Conservation (phyloP, 139 green algal species). For the Haematococcus lacustris region DNA sequence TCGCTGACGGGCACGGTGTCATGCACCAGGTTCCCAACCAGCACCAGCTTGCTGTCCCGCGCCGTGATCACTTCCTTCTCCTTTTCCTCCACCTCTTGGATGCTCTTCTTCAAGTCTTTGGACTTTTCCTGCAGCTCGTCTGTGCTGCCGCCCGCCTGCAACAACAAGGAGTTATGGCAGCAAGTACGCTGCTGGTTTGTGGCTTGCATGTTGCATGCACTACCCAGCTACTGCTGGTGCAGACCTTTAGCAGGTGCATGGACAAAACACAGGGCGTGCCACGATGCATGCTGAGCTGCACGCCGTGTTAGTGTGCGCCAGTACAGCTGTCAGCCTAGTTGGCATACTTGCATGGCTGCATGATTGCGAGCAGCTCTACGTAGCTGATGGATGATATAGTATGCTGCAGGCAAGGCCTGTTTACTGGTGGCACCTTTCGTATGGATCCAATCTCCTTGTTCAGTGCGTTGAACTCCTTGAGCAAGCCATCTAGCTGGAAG, state of each 20-base stretch:
- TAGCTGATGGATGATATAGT: too few species aligned
- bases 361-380: too few species aligned
- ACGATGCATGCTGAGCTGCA: too few species aligned
- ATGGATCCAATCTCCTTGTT: conserved; percentile 83
- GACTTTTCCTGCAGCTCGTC: conserved; percentile 73
- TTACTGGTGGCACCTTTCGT: conserved; percentile 67
- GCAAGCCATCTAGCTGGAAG: conserved; percentile 71
- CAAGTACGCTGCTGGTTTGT: too few species aligned
- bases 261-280: too few species aligned
- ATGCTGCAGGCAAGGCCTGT: too few species aligned
- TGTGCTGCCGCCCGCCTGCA: conserved; percentile 28
- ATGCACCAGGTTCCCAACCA: conserved; percentile 98
- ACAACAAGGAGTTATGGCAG: neutral
- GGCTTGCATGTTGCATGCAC: too few species aligned
- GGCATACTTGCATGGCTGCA: too few species aligned
- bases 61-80: conserved; percentile 58
- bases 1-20: conserved; percentile 85
- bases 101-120: conserved; percentile 76
- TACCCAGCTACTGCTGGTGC: too few species aligned
- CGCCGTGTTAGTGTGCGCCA: too few species aligned
- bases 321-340: too few species aligned
- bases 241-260: too few species aligned
- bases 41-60: conserved; percentile 61
- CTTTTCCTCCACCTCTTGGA: conserved; percentile 51
- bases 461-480: conserved; percentile 89